Percentiles rank a stretch among this genome's conserved stretches.
phyloP scores from a whole-genome alignment of 2,329 filamentous ascomycete genomes.

The Xylaria sp. region DNA sequence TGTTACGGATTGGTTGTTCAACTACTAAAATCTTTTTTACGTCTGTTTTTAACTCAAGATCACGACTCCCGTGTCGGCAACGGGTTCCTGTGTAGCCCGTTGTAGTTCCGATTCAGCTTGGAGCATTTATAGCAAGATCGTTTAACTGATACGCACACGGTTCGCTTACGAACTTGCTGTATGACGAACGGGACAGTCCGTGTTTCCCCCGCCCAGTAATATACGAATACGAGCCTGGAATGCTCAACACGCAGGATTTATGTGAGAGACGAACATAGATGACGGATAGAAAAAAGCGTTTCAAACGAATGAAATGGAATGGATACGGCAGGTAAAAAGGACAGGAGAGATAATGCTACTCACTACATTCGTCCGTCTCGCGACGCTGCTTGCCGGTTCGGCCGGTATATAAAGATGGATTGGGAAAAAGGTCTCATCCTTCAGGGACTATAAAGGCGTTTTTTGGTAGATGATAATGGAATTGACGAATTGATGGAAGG shows the following conservation, averaged over 20 bases:
- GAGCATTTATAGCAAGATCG: neutral
- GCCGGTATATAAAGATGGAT: conserved; percentile 11
- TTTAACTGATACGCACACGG: neutral
- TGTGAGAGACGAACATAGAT: neutral
- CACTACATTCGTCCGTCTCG: conserved; percentile 19
- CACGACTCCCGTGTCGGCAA: neutral
- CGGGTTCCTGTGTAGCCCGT: neutral
- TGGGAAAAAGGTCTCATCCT: neutral
- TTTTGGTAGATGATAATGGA: too few relatives aligned
- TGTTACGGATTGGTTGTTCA: conserved; percentile 24
- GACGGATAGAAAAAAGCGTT: conserved; percentile 14
- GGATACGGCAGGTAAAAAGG: neutral
- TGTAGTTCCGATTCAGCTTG: neutral
- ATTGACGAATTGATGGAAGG: conserved; percentile 2
- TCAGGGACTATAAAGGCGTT: conserved; percentile 7
- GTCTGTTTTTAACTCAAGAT: neutral
- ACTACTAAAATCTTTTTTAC: neutral
- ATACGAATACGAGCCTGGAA: conserved; percentile 17
- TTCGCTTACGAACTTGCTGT: conserved; percentile 6
- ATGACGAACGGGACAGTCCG: conserved; percentile 9
- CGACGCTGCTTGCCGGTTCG: conserved; percentile 20
- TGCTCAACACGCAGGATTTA: conserved; percentile 10
- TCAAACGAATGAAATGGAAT: neutral
- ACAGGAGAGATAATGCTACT: neutral
- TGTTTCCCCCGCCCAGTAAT: neutral